Conservation (phyloP, 2,329 filamentous ascomycete species). For the Metarhizium brunneum region DNA sequence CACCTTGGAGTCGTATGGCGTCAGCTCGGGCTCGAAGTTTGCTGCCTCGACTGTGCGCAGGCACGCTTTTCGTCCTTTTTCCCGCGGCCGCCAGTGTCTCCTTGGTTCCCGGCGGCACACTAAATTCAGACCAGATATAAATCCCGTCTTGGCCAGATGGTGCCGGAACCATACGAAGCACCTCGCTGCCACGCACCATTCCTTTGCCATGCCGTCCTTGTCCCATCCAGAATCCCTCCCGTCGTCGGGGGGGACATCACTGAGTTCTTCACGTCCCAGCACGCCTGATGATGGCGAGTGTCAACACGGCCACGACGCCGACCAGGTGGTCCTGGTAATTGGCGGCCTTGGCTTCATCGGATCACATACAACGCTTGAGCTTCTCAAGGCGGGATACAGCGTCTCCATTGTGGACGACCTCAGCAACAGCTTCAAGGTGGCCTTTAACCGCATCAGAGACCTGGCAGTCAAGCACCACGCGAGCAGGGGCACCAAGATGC, state of each 20-base stretch:
- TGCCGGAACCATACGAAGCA: not conserved
- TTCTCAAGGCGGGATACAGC: conserved; percentile 43
- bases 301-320: conserved; percentile 8
- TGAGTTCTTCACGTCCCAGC: not conserved
- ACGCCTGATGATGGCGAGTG: not conserved
- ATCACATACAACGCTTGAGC: conserved; percentile 43
- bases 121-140: too few relatives aligned
- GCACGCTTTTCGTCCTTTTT: too few relatives aligned
- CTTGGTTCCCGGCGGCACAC: too few relatives aligned
- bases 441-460: conserved; percentile 8
- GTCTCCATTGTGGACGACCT: conserved; percentile 39
- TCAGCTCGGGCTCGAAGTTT: too few relatives aligned
- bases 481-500: conserved; percentile 12
- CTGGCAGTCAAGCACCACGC: conserved; percentile 19
- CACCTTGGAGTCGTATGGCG: too few relatives aligned
- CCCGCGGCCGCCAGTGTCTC: too few relatives aligned
- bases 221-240: not conserved
- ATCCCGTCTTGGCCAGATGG: not conserved
- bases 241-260: not conserved
- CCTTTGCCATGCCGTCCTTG: not conserved
- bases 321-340: conserved; percentile 35
- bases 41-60: too few relatives aligned
- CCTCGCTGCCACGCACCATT: not conserved
- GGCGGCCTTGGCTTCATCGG: conserved; percentile 47
- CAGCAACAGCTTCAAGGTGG: conserved; percentile 31